Evolutionary conservation across 2,329 filamentous ascomycete genomes (phyloP).

Genomic region (Fusarium mexicanum): DNA sequence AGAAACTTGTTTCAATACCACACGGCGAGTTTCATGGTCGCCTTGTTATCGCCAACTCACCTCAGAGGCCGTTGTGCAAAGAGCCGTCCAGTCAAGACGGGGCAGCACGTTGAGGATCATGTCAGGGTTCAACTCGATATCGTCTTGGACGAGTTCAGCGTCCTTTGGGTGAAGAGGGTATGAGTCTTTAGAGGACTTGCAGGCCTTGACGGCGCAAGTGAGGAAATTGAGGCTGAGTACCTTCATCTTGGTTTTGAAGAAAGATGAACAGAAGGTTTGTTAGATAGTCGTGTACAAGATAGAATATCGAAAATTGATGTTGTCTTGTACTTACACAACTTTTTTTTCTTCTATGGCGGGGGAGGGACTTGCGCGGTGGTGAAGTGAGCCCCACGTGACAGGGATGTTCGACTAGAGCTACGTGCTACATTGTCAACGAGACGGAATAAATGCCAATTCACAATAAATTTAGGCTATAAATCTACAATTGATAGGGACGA

Average conservation of each 20-base stretch:
- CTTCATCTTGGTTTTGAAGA: constrained; percentile 72
- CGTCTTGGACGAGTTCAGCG: constrained; percentile 88
- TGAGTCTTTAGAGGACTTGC: constrained; percentile 81
- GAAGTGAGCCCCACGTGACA: constrained; percentile 46
- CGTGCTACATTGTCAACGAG: neutral
- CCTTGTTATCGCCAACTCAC: constrained; percentile 56
- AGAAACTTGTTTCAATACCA: constrained; percentile 11
- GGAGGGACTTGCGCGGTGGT: constrained; percentile 18
- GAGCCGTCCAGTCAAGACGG: constrained; percentile 86
- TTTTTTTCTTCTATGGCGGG: constrained; percentile 42
- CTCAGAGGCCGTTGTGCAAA: constrained; percentile 80
- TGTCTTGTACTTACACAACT: constrained; percentile 45
- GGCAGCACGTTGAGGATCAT: constrained; percentile 88
- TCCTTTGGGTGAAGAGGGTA: constrained; percentile 95
- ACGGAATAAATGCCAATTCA: neutral
- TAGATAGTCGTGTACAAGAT: neutral
- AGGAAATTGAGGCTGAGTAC: constrained; percentile 95
- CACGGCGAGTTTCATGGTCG: neutral
- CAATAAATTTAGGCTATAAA: neutral
- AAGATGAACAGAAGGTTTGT: neutral
- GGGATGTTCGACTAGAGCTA: constrained; percentile 15
- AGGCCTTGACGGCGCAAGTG: constrained; percentile 94
- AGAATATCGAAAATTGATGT: constrained; percentile 1
- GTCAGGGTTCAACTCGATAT: constrained; percentile 81
- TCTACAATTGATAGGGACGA: neutral